These are phyloP conservation scores for Fragilaria crotonensis DNA, from an alignment of 108 stramenopile species.

Conservation along the genomic window DNA sequence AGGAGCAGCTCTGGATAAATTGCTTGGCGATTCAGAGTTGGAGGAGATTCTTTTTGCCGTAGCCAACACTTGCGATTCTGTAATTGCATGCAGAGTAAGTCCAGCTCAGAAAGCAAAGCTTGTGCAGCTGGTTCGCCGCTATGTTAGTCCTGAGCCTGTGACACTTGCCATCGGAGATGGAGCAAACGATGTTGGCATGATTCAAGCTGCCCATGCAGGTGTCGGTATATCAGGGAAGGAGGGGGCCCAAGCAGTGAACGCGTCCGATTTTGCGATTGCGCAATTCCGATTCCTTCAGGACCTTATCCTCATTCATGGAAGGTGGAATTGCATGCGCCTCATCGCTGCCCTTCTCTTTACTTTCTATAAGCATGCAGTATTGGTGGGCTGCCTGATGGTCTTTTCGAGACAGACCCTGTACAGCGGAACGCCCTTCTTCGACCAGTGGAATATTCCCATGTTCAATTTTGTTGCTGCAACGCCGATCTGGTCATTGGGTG, in stretches of 20 bases:
- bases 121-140: slow-evolving; percentile 77
- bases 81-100: slow-evolving; percentile 94
- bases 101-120: slow-evolving; percentile 91
- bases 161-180: slow-evolving; percentile 97
- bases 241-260: slow-evolving; percentile 95
- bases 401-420: slow-evolving; percentile 64
- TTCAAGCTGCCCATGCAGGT: slow-evolving; percentile 92
- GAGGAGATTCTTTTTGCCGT: slow-evolving; percentile 82
- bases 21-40: slow-evolving; percentile 67
- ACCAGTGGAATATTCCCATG: slow-evolving; percentile 71
- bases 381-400: slow-evolving; percentile 69
- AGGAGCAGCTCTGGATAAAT: slow-evolving; percentile 75
- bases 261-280: slow-evolving; percentile 90
- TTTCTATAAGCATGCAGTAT: slow-evolving; percentile 97
- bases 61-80: slow-evolving; percentile 74
- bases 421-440: slow-evolving; percentile 75
- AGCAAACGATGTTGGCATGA: slow-evolving; percentile 97
- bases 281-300: slow-evolving; percentile 87
- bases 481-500: slow-evolving; percentile 82
- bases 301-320: slow-evolving; percentile 93
- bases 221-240: slow-evolving; percentile 95
- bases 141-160: slow-evolving; percentile 82
- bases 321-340: slow-evolving; percentile 92
- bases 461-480: slow-evolving; percentile 85
- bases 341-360: slow-evolving; percentile 87